phyloP scores from a whole-genome alignment of 345 rosid genomes.

The Balakata baccata region DNA sequence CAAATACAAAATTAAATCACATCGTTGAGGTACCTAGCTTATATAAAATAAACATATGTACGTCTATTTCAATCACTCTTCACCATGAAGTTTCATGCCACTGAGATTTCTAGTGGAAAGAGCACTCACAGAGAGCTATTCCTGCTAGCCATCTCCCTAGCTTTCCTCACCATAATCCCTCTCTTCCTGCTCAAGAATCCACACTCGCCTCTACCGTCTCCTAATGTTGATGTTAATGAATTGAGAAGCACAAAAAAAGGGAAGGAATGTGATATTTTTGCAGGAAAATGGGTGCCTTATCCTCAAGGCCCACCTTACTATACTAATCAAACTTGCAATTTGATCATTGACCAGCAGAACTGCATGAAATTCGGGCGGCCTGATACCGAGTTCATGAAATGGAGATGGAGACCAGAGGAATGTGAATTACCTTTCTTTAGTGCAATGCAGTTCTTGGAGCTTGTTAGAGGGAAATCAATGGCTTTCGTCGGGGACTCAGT shows the following conservation, averaged over 20 bases:
- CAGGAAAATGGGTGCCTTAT: slow-evolving; percentile 40
- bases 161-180: slow-evolving; percentile 21
- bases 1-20: background rate
- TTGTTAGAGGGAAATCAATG: slow-evolving; percentile 42
- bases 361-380: slow-evolving; percentile 43
- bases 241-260: slow-evolving; percentile 3
- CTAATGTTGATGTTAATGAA: background rate
- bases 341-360: slow-evolving; percentile 40
- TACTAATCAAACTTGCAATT: slow-evolving; percentile 32
- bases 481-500: slow-evolving; percentile 48
- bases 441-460: slow-evolving; percentile 34
- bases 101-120: slow-evolving; percentile 9
- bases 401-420: slow-evolving; percentile 46
- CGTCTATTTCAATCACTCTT: slow-evolving; percentile 1
- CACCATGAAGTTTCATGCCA: slow-evolving; percentile 17
- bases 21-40: too few relatives aligned
- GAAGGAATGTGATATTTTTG: slow-evolving; percentile 34
- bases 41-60: slow-evolving; percentile 2
- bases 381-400: slow-evolving; percentile 38
- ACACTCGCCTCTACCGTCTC: slow-evolving; percentile 8
- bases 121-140: slow-evolving; percentile 6
- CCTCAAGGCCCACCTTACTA: slow-evolving; percentile 32
- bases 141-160: slow-evolving; percentile 1
- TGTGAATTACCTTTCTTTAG: slow-evolving; percentile 42
- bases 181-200: slow-evolving; percentile 16